Conservation (phyloP, 176 grass and related monocot species). For the Oryza glaberrima region DNA sequence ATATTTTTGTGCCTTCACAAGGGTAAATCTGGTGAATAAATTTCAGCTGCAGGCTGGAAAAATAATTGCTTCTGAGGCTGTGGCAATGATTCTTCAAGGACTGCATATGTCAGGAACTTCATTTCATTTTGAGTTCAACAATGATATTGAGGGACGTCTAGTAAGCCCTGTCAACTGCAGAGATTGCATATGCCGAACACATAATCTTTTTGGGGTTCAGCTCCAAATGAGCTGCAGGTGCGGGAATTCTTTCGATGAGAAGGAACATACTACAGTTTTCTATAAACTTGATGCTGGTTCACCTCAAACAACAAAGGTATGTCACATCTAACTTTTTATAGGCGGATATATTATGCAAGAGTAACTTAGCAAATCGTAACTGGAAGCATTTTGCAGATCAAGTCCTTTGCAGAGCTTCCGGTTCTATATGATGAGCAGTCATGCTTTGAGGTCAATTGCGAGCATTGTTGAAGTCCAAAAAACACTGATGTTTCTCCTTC, state of each 20-base stretch:
- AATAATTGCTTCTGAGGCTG: not conserved
- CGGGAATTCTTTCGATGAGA: conserved; percentile 10
- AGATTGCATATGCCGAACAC: conserved; percentile 31
- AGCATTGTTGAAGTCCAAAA: conserved; percentile 16
- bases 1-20: not conserved
- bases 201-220: conserved; percentile 36
- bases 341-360: not conserved
- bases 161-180: conserved; percentile 1
- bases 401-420: conserved; percentile 27
- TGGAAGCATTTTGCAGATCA: conserved; percentile 22
- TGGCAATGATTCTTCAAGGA: conserved; percentile 15
- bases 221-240: conserved; percentile 27
- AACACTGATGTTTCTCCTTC: conserved; percentile 17
- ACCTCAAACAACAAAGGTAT: conserved; percentile 38
- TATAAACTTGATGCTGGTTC: conserved; percentile 24
- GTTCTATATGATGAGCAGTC: conserved; percentile 20
- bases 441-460: not conserved
- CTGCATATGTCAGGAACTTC: conserved; percentile 25
- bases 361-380: not conserved
- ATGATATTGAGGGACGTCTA: not conserved
- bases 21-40: not conserved
- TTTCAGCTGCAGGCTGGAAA: not conserved
- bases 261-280: conserved; percentile 17
- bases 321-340: not conserved
- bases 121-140: conserved; percentile 6